Evolutionary conservation across 192 early-diverging fungal species (phyloP).

Genomic region (Gorgonomyces haynaldii): DNA sequence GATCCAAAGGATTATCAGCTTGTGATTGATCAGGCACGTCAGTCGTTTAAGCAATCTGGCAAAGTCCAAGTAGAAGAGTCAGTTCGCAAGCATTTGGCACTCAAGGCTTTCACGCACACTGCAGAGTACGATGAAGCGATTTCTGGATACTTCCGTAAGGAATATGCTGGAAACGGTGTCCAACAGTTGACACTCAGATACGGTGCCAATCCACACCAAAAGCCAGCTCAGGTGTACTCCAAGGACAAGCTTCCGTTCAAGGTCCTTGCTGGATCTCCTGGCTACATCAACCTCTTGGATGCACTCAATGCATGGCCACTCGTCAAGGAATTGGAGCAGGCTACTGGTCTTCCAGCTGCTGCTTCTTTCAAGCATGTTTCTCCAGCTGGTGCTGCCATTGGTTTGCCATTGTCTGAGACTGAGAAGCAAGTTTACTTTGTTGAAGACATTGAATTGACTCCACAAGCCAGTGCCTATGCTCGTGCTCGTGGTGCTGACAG

Average conservation of each 20-base stretch:
- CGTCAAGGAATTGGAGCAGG: constrained; percentile 87
- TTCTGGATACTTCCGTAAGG: constrained; percentile 84
- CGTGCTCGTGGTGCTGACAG: constrained; percentile 97
- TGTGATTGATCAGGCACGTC: constrained; percentile 64
- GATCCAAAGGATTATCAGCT: constrained; percentile 86
- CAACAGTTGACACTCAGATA: constrained; percentile 80
- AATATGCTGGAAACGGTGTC: constrained; percentile 67
- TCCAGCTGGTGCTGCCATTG: constrained; percentile 95
- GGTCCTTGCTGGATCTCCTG: constrained; percentile 87
- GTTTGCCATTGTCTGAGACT: constrained; percentile 57
- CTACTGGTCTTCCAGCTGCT: constrained; percentile 82
- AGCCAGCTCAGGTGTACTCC: constrained; percentile 87
- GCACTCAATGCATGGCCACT: constrained; percentile 95
- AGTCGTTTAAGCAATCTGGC: constrained; percentile 12
- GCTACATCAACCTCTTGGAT: constrained; percentile 97
- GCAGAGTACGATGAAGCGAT: constrained; percentile 94
- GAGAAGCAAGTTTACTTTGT: constrained; percentile 89
- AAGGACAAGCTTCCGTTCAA: constrained; percentile 74
- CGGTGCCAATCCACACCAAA: constrained; percentile 97
- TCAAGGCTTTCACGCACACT: constrained; percentile 95
- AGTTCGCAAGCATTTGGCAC: constrained; percentile 67
- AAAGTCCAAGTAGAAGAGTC: constrained; percentile 51
- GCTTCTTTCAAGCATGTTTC: constrained; percentile 99
- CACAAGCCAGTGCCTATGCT: constrained; percentile 87
- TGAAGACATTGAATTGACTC: constrained; percentile 72